Base-by-base conservation (phyloP, 164 flowering plant genomes). In the Aristolochia contorta region DNA sequence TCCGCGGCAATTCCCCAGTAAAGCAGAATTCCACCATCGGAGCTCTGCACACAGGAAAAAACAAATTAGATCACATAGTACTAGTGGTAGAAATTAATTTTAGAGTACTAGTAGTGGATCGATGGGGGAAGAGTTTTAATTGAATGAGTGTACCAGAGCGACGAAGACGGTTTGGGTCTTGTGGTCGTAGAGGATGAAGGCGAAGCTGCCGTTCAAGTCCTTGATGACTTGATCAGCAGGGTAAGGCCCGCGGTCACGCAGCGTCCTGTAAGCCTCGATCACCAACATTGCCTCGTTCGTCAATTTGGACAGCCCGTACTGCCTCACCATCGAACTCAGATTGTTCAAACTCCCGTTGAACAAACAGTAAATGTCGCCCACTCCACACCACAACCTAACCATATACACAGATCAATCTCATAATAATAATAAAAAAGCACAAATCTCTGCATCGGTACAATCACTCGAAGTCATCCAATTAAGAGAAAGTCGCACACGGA, bases 151-250 rank as follows among this genome's bases (percentile, higher is more conserved):
- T 27, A 37, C 66, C 78, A 87, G 84, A 0, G 98, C 92, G 59
- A 81, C 68, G 67, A 93, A 93, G 25, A 88, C 91, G 45, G 79
- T 73, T 0, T 81, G 81, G 33, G 72, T 72, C 65, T 75, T 82
- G 79, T 79, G 69, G 61, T 93, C 99, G 60, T 77, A 93, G 59
- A 93, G 63, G 48, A 93, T 80, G 62, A 93, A 93, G 21, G 86
- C 87, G 62, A 90, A 93, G 69, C 86, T 82, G 3, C 99, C 97
- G 1, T 84, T 84, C 30, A 93, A 77, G 66, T 82, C 96, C 79
- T 87, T 90, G 1, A 93, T 65, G 21, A 93, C 98, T 68, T 93
- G 97, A 65, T 92, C 97, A 25, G 94, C 96, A 0, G 98, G 98
- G 58, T 89, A 92, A 0, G 96, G 96, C 13, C 92, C 91, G 1